Conservation (phyloP, 2,329 filamentous ascomycete genomes). For the Alternaria dauci region DNA sequence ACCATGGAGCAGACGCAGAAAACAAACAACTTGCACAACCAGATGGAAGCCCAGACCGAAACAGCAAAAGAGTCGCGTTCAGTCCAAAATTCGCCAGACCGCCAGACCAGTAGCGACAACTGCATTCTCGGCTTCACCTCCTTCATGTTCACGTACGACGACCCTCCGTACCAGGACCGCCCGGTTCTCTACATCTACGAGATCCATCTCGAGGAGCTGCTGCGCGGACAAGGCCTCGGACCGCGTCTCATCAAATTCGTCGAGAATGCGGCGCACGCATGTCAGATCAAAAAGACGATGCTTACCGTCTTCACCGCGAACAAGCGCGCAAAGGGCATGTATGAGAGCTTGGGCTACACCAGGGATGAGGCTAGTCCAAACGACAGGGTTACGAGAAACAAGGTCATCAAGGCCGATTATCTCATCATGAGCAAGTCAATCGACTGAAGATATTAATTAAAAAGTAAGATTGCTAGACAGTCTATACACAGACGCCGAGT, state of each 20-base stretch:
- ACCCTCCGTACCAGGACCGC: conserved; percentile 49
- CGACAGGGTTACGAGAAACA: conserved; percentile 49
- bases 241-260: conserved; percentile 66
- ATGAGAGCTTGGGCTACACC: conserved; percentile 65
- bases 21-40: not conserved
- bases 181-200: conserved; percentile 81
- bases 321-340: conserved; percentile 65
- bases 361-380: conserved; percentile 63
- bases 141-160: conserved; percentile 74
- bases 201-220: conserved; percentile 68
- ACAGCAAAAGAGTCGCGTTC: too few species aligned
- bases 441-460: not conserved
- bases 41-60: too few species aligned
- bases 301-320: conserved; percentile 76
- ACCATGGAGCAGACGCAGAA: not conserved
- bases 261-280: conserved; percentile 61
- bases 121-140: conserved; percentile 58
- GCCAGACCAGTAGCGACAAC: not conserved
- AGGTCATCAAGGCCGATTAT: conserved; percentile 35
- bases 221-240: conserved; percentile 71
- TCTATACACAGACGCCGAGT: not conserved
- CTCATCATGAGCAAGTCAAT: conserved; percentile 39
- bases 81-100: too few species aligned
- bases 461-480: not conserved
- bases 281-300: conserved; percentile 73